Base-by-base conservation (phyloP, 2,329 filamentous ascomycete genomes). In the Claviceps quebecensis region DNA sequence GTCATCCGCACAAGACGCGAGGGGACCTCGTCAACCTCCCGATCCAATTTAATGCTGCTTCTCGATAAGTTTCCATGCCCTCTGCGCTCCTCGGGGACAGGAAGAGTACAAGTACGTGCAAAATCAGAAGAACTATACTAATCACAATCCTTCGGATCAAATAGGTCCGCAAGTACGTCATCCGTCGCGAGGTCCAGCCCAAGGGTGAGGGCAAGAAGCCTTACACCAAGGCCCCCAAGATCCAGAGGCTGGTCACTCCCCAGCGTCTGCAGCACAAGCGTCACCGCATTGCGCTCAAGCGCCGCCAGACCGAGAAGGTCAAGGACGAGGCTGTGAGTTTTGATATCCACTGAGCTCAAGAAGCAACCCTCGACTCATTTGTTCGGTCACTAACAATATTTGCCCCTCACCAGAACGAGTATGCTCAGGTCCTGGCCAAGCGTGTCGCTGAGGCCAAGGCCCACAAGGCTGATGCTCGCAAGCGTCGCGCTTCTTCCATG, bases 241-340 rank as follows among this genome's bases (percentile, higher is more conserved):
- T 98, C 78, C 93, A 98, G 84, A 88, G 93, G 73, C 88, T 98
- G 67, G 89, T 98, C 67, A 98, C 93, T 69, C 93, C 93, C 73
- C 93, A 97, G 80, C 93, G 93, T 74, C 89, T 98, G 70, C 93
- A 98, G 83, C 93, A 95, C 86, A 98, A 97, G 87, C 89, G 93
- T 69, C 93, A 97, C 81, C 83, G 90, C 66, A 78, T 94, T 68
- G 91, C 93, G 68, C 86, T 98, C 77, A 98, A 98, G 89, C 88
- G 91, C 74, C 91, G 93, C 75, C 87, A 89, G 71, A 77, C 90
- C 68, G 93, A 98, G 81, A 86, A 90, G 75, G 83, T 88, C 78
- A 96, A 96, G 84, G 93, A 98, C 72, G 91, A 95, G 80, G 93
- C 93, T 69, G 93, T 95, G 88, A 71, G 86, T 83, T 59, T 51